A percentile compares a stretch with the other conserved stretches of the same genome.
Evolutionary conservation across 2,329 filamentous ascomycete species (phyloP).

Genomic region (Botryotinia calthae): DNA sequence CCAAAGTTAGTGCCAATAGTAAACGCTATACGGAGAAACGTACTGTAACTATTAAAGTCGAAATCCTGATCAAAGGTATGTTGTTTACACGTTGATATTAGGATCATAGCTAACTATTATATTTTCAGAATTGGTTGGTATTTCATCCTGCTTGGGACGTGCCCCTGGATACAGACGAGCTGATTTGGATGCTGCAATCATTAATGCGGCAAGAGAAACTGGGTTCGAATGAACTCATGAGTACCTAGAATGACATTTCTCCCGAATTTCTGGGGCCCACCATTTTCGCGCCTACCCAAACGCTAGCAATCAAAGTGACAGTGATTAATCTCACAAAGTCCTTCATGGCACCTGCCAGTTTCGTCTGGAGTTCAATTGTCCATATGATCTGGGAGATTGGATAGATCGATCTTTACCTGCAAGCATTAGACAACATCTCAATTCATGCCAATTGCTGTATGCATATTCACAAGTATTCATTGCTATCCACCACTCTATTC

Average conservation of each 20-base stretch:
- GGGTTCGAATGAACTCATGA: neutral
- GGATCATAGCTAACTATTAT: neutral
- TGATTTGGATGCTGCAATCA: slow-evolving; percentile 39
- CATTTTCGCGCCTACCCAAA: neutral
- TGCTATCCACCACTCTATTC: neutral
- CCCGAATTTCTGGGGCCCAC: too few relatives aligned
- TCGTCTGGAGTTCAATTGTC: neutral
- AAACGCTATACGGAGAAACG: slow-evolving; percentile 24
- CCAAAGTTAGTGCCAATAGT: slow-evolving; percentile 1
- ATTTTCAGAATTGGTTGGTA: slow-evolving; percentile 33
- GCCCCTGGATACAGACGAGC: slow-evolving; percentile 36
- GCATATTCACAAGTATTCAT: neutral
- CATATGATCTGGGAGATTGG: neutral
- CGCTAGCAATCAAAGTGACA: neutral
- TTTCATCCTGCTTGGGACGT: slow-evolving; percentile 36
- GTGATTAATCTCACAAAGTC: neutral
- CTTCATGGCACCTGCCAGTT: neutral
- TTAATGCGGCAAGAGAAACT: slow-evolving; percentile 12
- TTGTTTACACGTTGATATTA: neutral
- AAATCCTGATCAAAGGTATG: slow-evolving; percentile 37
- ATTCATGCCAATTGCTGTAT: neutral
- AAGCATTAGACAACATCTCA: neutral
- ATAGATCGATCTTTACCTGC: neutral
- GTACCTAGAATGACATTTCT: neutral
- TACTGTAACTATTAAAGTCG: slow-evolving; percentile 36